These are phyloP conservation scores for Colletotrichum cereale DNA, from an alignment of 2,329 filamentous ascomycete genomes.

Conservation along the genomic window DNA sequence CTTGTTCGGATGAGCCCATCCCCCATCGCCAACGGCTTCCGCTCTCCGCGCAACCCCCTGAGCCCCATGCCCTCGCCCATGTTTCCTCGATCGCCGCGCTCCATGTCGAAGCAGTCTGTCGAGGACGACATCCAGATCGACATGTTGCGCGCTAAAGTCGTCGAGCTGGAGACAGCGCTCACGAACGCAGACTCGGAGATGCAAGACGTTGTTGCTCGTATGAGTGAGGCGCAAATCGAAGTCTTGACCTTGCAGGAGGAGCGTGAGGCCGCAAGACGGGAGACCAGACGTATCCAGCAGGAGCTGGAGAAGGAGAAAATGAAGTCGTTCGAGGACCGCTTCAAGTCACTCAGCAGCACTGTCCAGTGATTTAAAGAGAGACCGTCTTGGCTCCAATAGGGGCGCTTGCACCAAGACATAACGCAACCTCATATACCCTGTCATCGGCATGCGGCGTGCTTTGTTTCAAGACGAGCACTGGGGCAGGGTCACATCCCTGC, in stretches of 20 bases:
- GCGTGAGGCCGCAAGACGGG: conserved; percentile 78
- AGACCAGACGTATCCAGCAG: conserved; percentile 77
- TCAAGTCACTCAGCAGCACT: conserved; percentile 50
- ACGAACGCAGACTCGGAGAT: conserved; percentile 76
- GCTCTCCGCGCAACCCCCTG: conserved; percentile 51
- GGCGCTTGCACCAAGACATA: conserved; percentile 32
- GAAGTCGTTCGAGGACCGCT: conserved; percentile 59
- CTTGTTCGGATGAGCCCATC: conserved; percentile 78
- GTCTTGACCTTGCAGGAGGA: conserved; percentile 83
- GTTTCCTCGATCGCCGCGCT: conserved; percentile 59
- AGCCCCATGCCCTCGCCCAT: conserved; percentile 52
- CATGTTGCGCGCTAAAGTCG: conserved; percentile 80
- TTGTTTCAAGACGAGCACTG: conserved; percentile 35
- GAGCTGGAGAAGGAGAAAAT: conserved; percentile 74
- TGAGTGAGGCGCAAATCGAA: conserved; percentile 86
- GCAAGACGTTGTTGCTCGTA: conserved; percentile 82
- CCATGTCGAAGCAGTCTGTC: conserved; percentile 73
- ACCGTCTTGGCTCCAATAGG: conserved; percentile 17
- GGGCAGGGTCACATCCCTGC: conserved; percentile 30
- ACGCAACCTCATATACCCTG: conserved; percentile 27
- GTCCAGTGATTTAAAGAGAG: conserved; percentile 29
- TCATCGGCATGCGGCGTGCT: conserved; percentile 29
- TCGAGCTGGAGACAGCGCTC: conserved; percentile 84
- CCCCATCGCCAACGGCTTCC: conserved; percentile 44
- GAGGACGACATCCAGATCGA: conserved; percentile 81